Conservation (phyloP, 2,329 filamentous ascomycete species). For the Fusarium torreyae region DNA sequence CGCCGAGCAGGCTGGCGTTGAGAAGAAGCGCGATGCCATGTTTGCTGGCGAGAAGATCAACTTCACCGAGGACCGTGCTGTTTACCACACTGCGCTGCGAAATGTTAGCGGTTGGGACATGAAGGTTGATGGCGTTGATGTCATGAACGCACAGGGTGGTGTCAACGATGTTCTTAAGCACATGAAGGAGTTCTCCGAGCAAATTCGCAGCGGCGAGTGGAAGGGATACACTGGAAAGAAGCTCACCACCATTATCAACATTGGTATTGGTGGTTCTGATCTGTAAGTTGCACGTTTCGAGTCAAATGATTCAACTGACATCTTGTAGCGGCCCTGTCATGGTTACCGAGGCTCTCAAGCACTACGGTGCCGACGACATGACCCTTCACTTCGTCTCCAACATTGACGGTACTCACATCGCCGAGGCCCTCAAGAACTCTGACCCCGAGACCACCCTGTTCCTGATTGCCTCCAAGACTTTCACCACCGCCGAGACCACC, state of each 20-base stretch:
- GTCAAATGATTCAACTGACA: constrained; percentile 23
- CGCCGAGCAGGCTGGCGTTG: constrained; percentile 89
- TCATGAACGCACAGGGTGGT: constrained; percentile 89
- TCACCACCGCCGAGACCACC: constrained; percentile 96
- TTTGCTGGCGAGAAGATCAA: constrained; percentile 99
- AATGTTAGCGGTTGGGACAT: constrained; percentile 87
- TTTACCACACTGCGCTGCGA: constrained; percentile 94
- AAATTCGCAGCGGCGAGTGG: constrained; percentile 95
- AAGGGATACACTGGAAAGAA: constrained; percentile 98
- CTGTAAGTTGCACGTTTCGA: constrained; percentile 75
- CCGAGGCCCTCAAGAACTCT: constrained; percentile 89
- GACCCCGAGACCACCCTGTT: constrained; percentile 99
- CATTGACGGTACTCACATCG: constrained; percentile 98
- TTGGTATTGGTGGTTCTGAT: constrained; percentile 98
- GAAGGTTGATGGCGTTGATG: constrained; percentile 91
- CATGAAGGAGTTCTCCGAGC: constrained; percentile 98
- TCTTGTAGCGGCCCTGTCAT: constrained; percentile 88
- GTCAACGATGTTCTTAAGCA: constrained; percentile 93
- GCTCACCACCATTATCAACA: constrained; percentile 95
- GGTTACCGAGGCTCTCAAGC: constrained; percentile 97
- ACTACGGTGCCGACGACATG: constrained; percentile 88
- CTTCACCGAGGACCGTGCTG: constrained; percentile 96
- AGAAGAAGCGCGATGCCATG: constrained; percentile 97
- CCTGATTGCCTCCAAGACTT: constrained; percentile 98
- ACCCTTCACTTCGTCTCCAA: constrained; percentile 99